A percentile compares a stretch with the other conserved stretches of the same genome.
phyloP scores from a whole-genome alignment of 257 asterid genomes.

The Rhazya stricta region DNA sequence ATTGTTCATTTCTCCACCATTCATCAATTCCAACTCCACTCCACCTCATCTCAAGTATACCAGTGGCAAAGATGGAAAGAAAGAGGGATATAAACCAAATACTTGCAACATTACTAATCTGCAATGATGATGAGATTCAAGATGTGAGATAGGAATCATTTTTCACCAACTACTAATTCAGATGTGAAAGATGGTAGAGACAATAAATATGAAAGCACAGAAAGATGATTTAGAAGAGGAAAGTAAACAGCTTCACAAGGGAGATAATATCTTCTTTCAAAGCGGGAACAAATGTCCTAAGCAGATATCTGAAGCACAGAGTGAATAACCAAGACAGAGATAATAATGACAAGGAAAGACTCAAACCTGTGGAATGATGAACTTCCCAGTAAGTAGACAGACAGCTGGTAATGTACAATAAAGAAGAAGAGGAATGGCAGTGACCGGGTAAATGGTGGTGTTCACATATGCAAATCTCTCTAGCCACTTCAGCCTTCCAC shows the following conservation, averaged over 20 bases:
- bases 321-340: neutral
- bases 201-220: neutral
- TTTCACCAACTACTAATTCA: neutral
- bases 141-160: neutral
- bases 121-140: conserved; percentile 23
- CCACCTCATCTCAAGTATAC: conserved; percentile 97
- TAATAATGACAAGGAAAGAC: neutral
- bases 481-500: conserved; percentile 88
- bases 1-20: conserved; percentile 99
- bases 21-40: conserved; percentile 95
- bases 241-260: neutral
- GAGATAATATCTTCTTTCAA: neutral
- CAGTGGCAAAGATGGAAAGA: conserved; percentile 92
- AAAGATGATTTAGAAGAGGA: neutral
- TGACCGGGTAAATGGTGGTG: conserved; percentile 89
- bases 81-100: conserved; percentile 93
- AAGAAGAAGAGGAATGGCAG: conserved; percentile 77
- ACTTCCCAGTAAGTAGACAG: conserved; percentile 90
- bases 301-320: neutral
- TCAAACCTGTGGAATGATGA: conserved; percentile 90
- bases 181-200: neutral
- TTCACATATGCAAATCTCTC: conserved; percentile 91
- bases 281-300: neutral
- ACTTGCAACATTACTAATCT: conserved; percentile 94
- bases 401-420: conserved; percentile 92